Percentiles rank a stretch among this genome's conserved stretches.
Evolutionary conservation across 2,329 filamentous ascomycete genomes (phyloP).

Genomic region (Talaromyces sp.): DNA sequence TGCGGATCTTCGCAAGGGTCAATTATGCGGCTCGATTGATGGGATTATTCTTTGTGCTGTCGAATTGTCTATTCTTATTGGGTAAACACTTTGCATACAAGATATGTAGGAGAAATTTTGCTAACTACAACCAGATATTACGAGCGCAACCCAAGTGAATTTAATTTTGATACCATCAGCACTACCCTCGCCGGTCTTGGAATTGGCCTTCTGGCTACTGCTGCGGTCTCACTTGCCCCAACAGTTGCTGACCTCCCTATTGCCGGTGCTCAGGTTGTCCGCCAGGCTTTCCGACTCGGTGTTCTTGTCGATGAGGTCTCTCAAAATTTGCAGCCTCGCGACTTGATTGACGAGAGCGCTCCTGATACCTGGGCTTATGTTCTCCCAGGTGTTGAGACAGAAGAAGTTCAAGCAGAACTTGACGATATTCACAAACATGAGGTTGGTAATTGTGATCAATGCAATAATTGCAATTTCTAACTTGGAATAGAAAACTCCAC

Average conservation of each 20-base stretch:
- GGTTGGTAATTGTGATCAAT: background rate
- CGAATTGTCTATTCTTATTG: slow-evolving; percentile 45
- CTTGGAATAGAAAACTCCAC: background rate
- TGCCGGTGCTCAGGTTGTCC: slow-evolving; percentile 43
- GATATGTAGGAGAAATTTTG: background rate
- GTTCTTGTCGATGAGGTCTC: slow-evolving; percentile 44
- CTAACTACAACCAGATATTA: slow-evolving; percentile 25
- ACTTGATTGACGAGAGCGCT: background rate
- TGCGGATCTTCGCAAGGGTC: slow-evolving; percentile 37
- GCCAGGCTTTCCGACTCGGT: slow-evolving; percentile 48
- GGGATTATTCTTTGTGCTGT: slow-evolving; percentile 42
- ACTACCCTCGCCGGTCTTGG: slow-evolving; percentile 42
- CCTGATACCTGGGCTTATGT: slow-evolving; percentile 29
- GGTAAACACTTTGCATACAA: slow-evolving; percentile 29
- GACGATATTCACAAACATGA: slow-evolving; percentile 15
- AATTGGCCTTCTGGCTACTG: slow-evolving; percentile 44
- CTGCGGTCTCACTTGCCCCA: slow-evolving; percentile 43
- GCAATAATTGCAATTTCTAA: background rate
- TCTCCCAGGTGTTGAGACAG: slow-evolving; percentile 21
- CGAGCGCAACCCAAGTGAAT: slow-evolving; percentile 27
- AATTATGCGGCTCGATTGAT: slow-evolving; percentile 45
- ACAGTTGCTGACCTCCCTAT: slow-evolving; percentile 40
- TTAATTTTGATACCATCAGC: slow-evolving; percentile 22
- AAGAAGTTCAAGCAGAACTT: slow-evolving; percentile 27
- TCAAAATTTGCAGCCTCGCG: slow-evolving; percentile 39